These are phyloP conservation scores for Termitomyces sp. DNA, from an alignment of 768 basidiomycete genomes.

Conservation along the genomic window DNA sequence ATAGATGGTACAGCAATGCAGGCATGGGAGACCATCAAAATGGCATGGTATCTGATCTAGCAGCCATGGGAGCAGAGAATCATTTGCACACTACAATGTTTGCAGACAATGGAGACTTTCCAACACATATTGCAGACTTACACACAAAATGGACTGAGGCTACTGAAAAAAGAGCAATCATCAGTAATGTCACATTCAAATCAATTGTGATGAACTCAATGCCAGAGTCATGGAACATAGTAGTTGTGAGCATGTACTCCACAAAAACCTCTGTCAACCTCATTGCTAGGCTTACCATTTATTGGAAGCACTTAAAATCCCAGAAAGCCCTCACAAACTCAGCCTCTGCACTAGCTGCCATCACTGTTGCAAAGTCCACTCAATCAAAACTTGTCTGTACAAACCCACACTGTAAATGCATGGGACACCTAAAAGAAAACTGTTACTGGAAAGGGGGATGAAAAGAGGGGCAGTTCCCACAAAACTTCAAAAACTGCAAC, in stretches of 20 bases:
- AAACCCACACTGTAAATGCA: background rate
- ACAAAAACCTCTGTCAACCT: background rate
- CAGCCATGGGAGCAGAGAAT: background rate
- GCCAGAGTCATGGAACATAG: background rate
- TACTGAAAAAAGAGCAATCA: background rate
- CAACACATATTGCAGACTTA: background rate
- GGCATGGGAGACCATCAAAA: background rate
- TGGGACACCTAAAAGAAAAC: background rate
- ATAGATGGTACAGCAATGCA: background rate
- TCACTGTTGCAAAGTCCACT: no score
- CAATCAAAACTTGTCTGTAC: background rate
- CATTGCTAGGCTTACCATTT: background rate
- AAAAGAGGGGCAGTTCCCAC: background rate
- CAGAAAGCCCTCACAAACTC: no score
- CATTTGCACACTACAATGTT: background rate
- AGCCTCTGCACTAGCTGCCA: background rate
- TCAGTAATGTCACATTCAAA: background rate
- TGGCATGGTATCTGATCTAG: background rate
- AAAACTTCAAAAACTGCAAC: background rate
- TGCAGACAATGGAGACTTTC: background rate
- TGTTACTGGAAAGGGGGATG: background rate
- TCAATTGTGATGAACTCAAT: background rate
- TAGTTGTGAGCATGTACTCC: background rate
- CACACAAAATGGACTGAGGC: background rate
- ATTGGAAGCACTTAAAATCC: background rate